These are phyloP conservation scores for Aspergillus flavus DNA, from an alignment of 2,329 filamentous ascomycete genomes.

Conservation along the genomic window DNA sequence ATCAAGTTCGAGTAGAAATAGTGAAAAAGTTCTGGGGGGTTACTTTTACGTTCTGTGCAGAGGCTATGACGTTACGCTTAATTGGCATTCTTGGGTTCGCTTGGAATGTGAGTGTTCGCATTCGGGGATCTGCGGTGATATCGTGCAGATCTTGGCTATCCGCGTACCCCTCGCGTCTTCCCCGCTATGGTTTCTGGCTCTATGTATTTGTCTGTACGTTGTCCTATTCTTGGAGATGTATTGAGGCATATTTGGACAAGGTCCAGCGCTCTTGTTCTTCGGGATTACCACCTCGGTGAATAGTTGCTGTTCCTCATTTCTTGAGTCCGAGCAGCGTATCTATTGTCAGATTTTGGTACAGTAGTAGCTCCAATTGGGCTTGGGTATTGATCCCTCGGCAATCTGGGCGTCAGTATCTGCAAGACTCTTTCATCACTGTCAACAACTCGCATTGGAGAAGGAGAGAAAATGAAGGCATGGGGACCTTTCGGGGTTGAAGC, in stretches of 20 bases:
- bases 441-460: background rate
- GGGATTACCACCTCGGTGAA: background rate
- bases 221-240: background rate
- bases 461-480: background rate
- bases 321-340: background rate
- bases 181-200: background rate
- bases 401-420: background rate
- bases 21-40: background rate
- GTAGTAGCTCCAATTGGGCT: background rate
- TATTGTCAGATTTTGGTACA: background rate
- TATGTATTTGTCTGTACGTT: background rate
- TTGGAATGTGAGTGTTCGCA: background rate
- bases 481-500: background rate
- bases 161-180: background rate
- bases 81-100: background rate
- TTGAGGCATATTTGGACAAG: background rate
- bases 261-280: background rate
- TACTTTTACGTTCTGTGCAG: background rate
- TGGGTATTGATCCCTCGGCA: rapidly evolving
- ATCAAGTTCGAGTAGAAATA: background rate
- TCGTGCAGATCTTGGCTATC: background rate
- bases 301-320: background rate
- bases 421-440: rapidly evolving
- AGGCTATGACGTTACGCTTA: background rate
- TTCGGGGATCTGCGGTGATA: background rate